A percentile compares a stretch with the other conserved stretches of the same genome.
Evolutionary conservation across 1,139 yeast genomes (phyloP).

Genomic region (Debaryomyces singareniensis): DNA sequence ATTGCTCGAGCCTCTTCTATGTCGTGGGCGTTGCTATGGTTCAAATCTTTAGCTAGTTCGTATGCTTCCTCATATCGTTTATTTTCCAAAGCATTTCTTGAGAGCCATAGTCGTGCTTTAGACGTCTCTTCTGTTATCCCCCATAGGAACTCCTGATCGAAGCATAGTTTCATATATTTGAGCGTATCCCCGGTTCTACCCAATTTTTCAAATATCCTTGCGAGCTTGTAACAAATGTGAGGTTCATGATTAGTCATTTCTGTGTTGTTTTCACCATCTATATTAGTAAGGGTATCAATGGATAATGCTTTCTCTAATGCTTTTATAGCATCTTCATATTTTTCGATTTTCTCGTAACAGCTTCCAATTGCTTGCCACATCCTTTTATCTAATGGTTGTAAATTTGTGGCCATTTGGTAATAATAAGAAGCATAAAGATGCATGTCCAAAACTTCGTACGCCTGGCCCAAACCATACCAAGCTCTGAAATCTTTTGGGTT

Average conservation of each 20-base stretch:
- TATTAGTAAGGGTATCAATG: conserved; percentile 32
- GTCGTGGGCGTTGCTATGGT: conserved; percentile 75
- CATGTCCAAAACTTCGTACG: conserved; percentile 95
- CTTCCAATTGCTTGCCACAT: conserved; percentile 97
- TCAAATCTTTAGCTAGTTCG: conserved; percentile 66
- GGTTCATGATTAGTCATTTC: conserved; percentile 27
- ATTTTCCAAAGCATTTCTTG: conserved; percentile 55
- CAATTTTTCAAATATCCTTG: conserved; percentile 56
- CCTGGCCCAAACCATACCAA: conserved; percentile 98
- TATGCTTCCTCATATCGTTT: conserved; percentile 65
- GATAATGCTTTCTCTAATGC: conserved; percentile 51
- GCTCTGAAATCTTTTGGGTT: conserved; percentile 90
- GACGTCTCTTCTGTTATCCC: conserved; percentile 74
- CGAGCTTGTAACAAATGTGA: conserved; percentile 60
- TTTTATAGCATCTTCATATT: conserved; percentile 58
- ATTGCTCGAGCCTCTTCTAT: conserved; percentile 85
- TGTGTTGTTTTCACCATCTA: conserved; percentile 9
- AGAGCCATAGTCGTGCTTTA: conserved; percentile 84
- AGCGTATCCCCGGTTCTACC: conserved; percentile 50
- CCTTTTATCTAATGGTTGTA: conserved; percentile 84
- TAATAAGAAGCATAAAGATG: conserved; percentile 87
- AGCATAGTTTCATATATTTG: conserved; percentile 66
- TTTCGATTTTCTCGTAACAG: conserved; percentile 77
- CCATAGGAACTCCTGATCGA: conserved; percentile 59
- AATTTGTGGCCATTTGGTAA: conserved; percentile 83